A percentile compares a stretch with the other conserved stretches of the same genome.
Evolutionary conservation across 192 early-diverging fungal genomes (phyloP).

Genomic region (Backusella australiensis): DNA sequence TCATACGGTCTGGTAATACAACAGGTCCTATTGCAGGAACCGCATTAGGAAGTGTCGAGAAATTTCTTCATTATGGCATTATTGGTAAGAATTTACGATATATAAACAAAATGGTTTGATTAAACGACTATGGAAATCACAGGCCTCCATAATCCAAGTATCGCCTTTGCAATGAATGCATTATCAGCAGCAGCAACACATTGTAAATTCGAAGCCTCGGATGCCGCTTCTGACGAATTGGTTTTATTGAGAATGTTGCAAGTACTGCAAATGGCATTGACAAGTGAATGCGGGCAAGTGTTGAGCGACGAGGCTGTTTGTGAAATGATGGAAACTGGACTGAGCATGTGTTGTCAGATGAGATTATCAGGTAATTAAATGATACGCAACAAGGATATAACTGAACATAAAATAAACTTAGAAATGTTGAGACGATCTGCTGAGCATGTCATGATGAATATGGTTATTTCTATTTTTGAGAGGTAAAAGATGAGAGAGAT

Average conservation of each 20-base stretch:
- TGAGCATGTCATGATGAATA: conserved; percentile 74
- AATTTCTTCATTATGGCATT: conserved; percentile 83
- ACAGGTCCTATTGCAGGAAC: conserved; percentile 93
- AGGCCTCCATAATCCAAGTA: conserved; percentile 51
- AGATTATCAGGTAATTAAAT: conserved; percentile 66
- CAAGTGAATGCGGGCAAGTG: conserved; percentile 62
- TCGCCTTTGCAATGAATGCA: conserved; percentile 67
- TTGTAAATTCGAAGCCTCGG: conserved; percentile 95
- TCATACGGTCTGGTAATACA: conserved; percentile 89
- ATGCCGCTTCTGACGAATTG: conserved; percentile 91
- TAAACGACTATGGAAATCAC: too few species aligned
- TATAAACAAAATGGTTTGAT: too few species aligned
- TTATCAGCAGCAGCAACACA: conserved; percentile 85
- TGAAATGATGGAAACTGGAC: conserved; percentile 95
- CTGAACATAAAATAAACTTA: conserved; percentile 5
- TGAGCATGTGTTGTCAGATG: conserved; percentile 97
- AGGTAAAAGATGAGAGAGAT: conserved; percentile 38
- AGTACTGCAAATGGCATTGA: conserved; percentile 73
- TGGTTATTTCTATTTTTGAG: conserved; percentile 76
- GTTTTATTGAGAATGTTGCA: conserved; percentile 89
- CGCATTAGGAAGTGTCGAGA: conserved; percentile 87
- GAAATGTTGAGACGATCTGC: conserved; percentile 76
- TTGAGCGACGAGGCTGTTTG: conserved; percentile 93
- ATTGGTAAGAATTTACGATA: conserved; percentile 39
- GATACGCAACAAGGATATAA: background rate